Base-by-base conservation (phyloP, 768 basidiomycete genomes). In the Russula griseocarnosa region DNA sequence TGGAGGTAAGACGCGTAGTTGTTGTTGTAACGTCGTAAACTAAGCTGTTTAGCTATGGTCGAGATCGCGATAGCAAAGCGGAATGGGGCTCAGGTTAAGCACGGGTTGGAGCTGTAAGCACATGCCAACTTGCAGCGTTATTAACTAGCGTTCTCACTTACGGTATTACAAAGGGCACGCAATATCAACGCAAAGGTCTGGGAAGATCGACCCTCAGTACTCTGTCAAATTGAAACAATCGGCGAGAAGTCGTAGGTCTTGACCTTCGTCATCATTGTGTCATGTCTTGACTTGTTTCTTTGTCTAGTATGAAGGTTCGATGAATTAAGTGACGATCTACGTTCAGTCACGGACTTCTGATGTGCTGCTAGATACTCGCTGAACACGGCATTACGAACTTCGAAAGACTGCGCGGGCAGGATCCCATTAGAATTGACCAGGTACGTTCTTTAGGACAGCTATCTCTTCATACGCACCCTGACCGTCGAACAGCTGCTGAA, bases 171-270 rank as follows among this genome's bases (percentile, higher is more conserved):
- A 67, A 92, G 93, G 32, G 74, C 88, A 28, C 86, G 95, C 13
- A 89, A 86, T 68, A 71, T 98, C 42, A 82, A 79, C 58, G 92
- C 91, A 5, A 93, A 88, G 69, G 87, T 92, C 49, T 98, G 96
- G 96, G 95, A 98, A 70, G 88, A 94, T 70, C 78, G 90, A 22
- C 86, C 93, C 5, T 77, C 86, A 16, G 88, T 96, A 8, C 81
- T 98, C 59, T 82, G 89, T 16, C 96, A 98, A 73, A 81, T 98
- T 55, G 86, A 90, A 38, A 84, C 86, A n/a, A 86, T 98, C 47
- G 96, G 95, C 36, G 92, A 94, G 71, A 93, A 92, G 82, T 92
- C 90, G 91, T 92, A 61, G 72, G 88, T 74, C 16, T 24, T 57
- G n/a, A 5, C 8, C n/a, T 18, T 55, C 18, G 3, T n/a, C 32